phyloP scores from a whole-genome alignment of 352 stramenopile species.

The Globisporangium camurandrum region DNA sequence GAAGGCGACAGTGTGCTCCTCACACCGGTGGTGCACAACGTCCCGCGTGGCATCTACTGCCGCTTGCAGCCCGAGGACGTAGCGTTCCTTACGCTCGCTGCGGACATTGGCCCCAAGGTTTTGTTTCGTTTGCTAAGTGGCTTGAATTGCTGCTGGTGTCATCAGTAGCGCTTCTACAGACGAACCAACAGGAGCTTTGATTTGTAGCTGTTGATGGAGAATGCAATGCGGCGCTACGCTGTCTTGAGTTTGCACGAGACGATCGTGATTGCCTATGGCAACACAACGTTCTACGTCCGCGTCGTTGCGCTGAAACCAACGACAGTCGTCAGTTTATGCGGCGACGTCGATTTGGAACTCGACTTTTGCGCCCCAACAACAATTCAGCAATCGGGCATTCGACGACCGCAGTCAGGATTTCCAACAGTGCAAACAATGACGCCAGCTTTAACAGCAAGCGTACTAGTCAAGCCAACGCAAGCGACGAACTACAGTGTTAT shows the following conservation, averaged over 20 bases:
- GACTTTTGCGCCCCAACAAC: background rate
- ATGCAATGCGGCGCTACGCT: conserved; percentile 45
- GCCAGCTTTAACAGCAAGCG: no score
- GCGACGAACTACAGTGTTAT: background rate
- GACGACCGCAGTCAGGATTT: background rate
- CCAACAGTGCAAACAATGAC: background rate
- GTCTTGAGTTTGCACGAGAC: conserved; percentile 39
- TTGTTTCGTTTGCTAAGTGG: background rate
- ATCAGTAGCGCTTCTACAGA: background rate
- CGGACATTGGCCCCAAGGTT: conserved; percentile 59
- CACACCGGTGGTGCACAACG: no score
- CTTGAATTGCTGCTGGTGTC: background rate
- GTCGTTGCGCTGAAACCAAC: conserved; percentile 45
- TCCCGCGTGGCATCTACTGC: no score
- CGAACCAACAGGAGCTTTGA: background rate
- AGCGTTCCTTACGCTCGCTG: no score
- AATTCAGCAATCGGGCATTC: conserved; percentile 1
- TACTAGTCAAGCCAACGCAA: background rate
- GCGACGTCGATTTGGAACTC: conserved; percentile 61
- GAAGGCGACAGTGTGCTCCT: no score
- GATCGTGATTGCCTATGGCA: conserved; percentile 50
- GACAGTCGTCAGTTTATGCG: conserved; percentile 38
- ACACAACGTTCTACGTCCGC: conserved; percentile 31
- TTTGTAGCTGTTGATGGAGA: conserved; percentile 43
- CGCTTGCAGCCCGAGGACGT: conserved; percentile 40